phyloP scores from a whole-genome alignment of 176 grass and related monocot genomes.

The Carex parvula region DNA sequence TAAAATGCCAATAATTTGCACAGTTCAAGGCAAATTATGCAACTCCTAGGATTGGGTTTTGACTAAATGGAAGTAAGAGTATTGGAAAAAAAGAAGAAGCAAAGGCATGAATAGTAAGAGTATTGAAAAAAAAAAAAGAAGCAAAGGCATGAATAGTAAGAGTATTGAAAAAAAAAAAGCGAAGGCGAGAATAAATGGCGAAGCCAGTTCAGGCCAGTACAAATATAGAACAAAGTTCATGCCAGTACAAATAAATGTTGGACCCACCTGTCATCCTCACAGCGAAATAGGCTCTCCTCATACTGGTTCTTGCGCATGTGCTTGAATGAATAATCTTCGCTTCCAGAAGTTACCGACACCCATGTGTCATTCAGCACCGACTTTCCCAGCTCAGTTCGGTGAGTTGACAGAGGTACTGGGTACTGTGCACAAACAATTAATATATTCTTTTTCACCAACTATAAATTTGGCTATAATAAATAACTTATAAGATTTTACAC shows the following conservation, averaged over 20 bases:
- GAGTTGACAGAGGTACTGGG: constrained; percentile 71
- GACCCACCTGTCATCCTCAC: constrained; percentile 87
- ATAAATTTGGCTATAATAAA: not conserved
- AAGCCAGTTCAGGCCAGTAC: not conserved
- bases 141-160: too few relatives aligned
- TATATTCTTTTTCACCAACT: not conserved
- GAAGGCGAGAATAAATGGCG: not conserved
- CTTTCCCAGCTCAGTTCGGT: constrained; percentile 76
- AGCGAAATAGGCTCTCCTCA: constrained; percentile 98
- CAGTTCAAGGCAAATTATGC: not conserved
- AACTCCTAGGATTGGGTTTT: not conserved
- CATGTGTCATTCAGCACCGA: constrained; percentile 82
- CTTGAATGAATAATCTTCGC: constrained; percentile 99
- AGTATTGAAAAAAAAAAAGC: too few relatives aligned
- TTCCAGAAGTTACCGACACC: constrained; percentile 99
- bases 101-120: not conserved
- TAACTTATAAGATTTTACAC: constrained; percentile 12
- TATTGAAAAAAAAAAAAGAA: too few relatives aligned
- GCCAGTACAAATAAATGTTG: not conserved
- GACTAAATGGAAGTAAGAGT: not conserved
- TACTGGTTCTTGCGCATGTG: constrained; percentile 99
- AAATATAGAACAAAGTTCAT: not conserved
- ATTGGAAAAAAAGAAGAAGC: too few relatives aligned
- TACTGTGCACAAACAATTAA: constrained; percentile 54
- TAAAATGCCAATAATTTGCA: not conserved